Base-by-base conservation (phyloP, 345 rosid species). In the Eucalyptus shirleyi region DNA sequence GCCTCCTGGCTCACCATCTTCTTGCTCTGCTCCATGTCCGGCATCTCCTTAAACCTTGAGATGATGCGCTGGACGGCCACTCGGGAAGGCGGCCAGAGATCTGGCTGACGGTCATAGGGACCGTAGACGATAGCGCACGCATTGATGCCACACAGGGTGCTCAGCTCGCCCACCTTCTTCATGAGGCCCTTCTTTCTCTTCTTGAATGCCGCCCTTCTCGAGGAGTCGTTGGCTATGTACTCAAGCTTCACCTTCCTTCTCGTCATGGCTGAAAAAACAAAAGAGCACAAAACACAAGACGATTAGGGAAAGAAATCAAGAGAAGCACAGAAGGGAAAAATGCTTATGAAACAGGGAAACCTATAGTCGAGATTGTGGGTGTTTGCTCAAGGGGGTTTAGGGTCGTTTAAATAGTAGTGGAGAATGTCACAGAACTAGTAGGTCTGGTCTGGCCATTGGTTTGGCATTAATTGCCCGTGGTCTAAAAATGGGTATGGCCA, bases 81-180 rank as follows among this genome's bases (percentile, higher is more conserved):
- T 2, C 90, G 89, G 26, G 96, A 88, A 5, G 89, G 77, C 1
- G 97, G 96, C 95, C 96, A 96, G 16, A 93, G 88, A 90, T 93
- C 95, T 2, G 94, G 95, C 13, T 50, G 90, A 10, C 90, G 2
- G 3, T 93, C 95, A 30, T 90, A 92, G 1, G 92, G 90, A 67
- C 94, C 92, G n/a, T 92, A 89, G 87, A 95, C 40, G 49, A 94
- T 81, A 1, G 94, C 93, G 30, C 95, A 95, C 9, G 95, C 93
- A 4, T 93, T 92, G 53, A 96, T 92, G 21, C 92, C 98, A 40
- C 98, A 96, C 1, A 95, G 94, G 23, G 93, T 95, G 82, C 92
- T 92, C n/a, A 95, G 89, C 92, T 96, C 97, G 32, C 92, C 87
- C 72, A 94, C 95, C 91, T 96, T 96, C 93, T 95, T 96, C 91